Percentiles rank a stretch among this genome's conserved stretches.
Conservation (phyloP, 192 early-diverging fungal species). For the Lobosporangium transversale region DNA sequence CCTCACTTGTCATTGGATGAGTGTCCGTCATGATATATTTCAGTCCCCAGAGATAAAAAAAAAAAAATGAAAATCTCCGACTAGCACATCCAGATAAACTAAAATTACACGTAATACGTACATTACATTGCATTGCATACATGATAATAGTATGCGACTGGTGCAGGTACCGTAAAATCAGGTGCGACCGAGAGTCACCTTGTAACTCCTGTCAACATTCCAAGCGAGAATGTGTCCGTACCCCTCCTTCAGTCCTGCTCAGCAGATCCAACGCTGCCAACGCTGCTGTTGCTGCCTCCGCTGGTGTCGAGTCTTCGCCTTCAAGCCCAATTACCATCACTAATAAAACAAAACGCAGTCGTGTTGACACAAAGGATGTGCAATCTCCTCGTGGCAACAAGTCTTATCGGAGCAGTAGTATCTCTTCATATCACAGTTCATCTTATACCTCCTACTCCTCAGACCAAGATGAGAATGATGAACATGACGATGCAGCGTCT, state of each 20-base stretch:
- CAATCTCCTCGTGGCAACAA: slow-evolving; percentile 20
- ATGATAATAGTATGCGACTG: slow-evolving; percentile 48
- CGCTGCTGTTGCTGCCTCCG: not conserved
- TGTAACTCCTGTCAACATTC: slow-evolving; percentile 50
- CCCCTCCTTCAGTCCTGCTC: slow-evolving; percentile 38
- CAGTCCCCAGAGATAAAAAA: not conserved
- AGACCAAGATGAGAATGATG: not conserved
- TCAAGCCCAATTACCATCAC: not conserved
- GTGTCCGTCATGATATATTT: not conserved
- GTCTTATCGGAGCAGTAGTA: slow-evolving; percentile 38
- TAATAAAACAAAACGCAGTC: slow-evolving; percentile 24
- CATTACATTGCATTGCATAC: too few relatives aligned
- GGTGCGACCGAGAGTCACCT: slow-evolving; percentile 47
- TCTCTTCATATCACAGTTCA: slow-evolving; percentile 29
- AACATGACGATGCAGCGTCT: slow-evolving; percentile 6
- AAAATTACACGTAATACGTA: too few relatives aligned
- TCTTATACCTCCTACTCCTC: slow-evolving; percentile 24
- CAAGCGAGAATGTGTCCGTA: slow-evolving; percentile 51
- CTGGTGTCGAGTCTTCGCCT: not conserved
- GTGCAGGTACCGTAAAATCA: slow-evolving; percentile 49
- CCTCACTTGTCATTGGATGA: too few relatives aligned
- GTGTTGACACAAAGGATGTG: slow-evolving; percentile 13
- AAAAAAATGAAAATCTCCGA: too few relatives aligned
- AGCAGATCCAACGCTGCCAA: not conserved
- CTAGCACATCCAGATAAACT: too few relatives aligned